phyloP scores from a whole-genome alignment of 2,329 filamentous ascomycete species.

The Ascosphaera apis region DNA sequence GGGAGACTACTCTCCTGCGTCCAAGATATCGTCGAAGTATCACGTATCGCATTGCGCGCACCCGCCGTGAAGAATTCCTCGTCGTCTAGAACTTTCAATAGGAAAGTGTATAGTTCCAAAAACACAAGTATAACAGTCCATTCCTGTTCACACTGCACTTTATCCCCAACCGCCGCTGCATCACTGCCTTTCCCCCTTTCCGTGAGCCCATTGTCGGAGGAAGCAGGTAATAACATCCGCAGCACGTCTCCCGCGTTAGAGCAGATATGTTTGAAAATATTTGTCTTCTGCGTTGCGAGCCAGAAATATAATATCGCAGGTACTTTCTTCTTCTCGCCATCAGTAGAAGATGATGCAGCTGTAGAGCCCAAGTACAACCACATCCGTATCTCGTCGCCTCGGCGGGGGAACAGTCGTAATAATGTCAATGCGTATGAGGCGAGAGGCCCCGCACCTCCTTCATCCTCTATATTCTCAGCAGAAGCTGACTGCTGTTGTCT shows the following conservation, averaged over 20 bases:
- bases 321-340: conserved; percentile 15
- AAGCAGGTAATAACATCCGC: conserved; percentile 26
- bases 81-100: conserved; percentile 81
- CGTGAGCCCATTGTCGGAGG: conserved; percentile 17
- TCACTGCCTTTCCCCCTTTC: conserved; percentile 6
- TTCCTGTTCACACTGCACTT: conserved; percentile 35
- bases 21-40: conserved; percentile 31
- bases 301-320: conserved; percentile 71
- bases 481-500: conserved; percentile 11
- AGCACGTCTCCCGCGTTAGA: conserved; percentile 35
- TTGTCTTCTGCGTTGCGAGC: conserved; percentile 37
- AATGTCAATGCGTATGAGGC: conserved; percentile 74
- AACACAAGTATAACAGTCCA: conserved; percentile 83
- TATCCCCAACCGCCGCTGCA: conserved; percentile 6
- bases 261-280: conserved; percentile 33
- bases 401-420: conserved; percentile 58
- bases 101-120: conserved; percentile 80
- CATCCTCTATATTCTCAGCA: conserved; percentile 14
- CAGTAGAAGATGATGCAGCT: conserved; percentile 20
- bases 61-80: conserved; percentile 63
- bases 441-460: conserved; percentile 44
- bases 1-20: conserved; percentile 43
- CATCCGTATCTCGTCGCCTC: conserved; percentile 80
- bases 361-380: conserved; percentile 63
- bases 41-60: conserved; percentile 19